These are phyloP conservation scores for Exophiala bonariae DNA, from an alignment of 2,329 filamentous ascomycete genomes.

Conservation along the genomic window DNA sequence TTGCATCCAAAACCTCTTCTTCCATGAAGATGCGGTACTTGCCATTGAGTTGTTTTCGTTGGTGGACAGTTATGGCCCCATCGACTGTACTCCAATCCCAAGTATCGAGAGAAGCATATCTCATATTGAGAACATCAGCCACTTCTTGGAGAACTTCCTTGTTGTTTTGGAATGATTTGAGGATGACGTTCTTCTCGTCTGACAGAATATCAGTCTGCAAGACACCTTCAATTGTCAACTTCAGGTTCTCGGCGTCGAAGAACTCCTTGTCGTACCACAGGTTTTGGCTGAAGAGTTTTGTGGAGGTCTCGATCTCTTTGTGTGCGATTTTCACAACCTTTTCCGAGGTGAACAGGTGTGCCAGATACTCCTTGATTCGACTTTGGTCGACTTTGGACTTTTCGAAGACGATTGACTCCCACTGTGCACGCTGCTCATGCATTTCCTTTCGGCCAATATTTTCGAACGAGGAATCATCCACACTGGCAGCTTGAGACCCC, in stretches of 20 bases:
- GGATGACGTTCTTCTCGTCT: constrained; percentile 50
- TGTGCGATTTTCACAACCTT: constrained; percentile 44
- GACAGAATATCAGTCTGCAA: constrained; percentile 52
- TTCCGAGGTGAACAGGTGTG: constrained; percentile 49
- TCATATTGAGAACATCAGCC: constrained; percentile 59
- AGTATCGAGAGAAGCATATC: constrained; percentile 49
- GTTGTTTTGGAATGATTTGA: constrained; percentile 53
- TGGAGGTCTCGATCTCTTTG: constrained; percentile 38
- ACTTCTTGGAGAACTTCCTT: constrained; percentile 53
- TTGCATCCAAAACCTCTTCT: constrained; percentile 57
- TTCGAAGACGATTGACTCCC: constrained; percentile 59
- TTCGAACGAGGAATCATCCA: constrained; percentile 42
- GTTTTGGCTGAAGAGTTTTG: constrained; percentile 40
- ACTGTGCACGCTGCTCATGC: constrained; percentile 53
- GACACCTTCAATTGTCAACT: constrained; percentile 50
- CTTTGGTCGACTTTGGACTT: constrained; percentile 46
- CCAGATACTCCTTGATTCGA: constrained; percentile 52
- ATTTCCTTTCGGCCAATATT: constrained; percentile 54
- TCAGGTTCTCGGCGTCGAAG: constrained; percentile 45
- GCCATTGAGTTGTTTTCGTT: constrained; percentile 56
- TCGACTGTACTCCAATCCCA: constrained; percentile 52
- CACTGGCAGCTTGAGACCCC: constrained; percentile 26
- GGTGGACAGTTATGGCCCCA: constrained; percentile 44
- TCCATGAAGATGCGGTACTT: constrained; percentile 62
- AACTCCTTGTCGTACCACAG: constrained; percentile 33